Base-by-base conservation (phyloP, 768 basidiomycete species). In the Obba rivulosa region DNA sequence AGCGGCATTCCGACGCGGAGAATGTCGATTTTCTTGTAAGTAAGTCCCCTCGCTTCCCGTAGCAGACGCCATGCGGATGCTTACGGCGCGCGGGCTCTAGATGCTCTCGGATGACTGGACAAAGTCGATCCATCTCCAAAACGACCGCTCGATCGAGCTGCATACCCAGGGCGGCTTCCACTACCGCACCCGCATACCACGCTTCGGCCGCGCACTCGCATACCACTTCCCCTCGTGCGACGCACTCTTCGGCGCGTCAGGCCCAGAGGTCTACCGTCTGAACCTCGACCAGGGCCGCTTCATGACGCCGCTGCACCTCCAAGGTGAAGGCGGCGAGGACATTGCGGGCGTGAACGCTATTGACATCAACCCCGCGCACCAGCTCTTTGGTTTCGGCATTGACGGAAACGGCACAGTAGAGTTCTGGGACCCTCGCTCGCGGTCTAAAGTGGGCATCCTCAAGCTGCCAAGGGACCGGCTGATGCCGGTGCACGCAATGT, bases 81-180 rank as follows among this genome's bases (percentile, higher is more conserved):
- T 43, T 35, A 42, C 34, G n/a, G 31, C 41, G 14, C 36, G 11
- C 18, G 25, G n/a, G 28, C 18, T 24, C 7, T 66, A 96, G 93
- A 85, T 92, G 57, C 75, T 98, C 8, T 97, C 94, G 1, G 89
- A 94, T 61, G 95, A 98, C 73, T 98, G 95, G 95, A 98, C 95
- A 7, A 98, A 98, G 65, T 85, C 90, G n/a, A 76, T 97, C 53
- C 93, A 96, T 64, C 78, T 99, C 2, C 96, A 98, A 76, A 85
- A 86, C 43, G 93, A 97, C 71, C 84, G 96, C n/a, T 89, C 90
- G 4, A 66, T 99, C 47, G 91, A 93, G 60, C 73, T 99, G 4
- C 96, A 99, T 63, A 95, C 91, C 0, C 96, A 98, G 64, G 81
- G 88, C 40, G 92, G 92, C 0, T 80, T 93, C 51, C 90, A 97